Percentiles rank a stretch among this genome's conserved stretches.
Conservation (phyloP, 2,329 filamentous ascomycete genomes). For the Epichloe sylvatica region DNA sequence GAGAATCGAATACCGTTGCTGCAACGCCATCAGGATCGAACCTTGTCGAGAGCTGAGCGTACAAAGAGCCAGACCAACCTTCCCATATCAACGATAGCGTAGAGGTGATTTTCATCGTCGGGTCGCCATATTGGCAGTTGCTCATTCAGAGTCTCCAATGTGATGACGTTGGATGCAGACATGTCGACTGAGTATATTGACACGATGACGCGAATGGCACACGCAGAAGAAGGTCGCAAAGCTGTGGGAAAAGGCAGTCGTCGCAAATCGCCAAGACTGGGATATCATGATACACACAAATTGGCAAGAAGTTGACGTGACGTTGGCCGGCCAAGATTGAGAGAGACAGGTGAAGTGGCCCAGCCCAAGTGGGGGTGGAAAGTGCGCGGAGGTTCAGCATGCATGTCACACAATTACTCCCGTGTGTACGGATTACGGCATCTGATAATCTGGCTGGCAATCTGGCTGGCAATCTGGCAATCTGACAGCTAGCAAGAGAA, state of each 20-base stretch:
- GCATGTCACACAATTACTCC: no score
- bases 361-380: constrained; percentile 1
- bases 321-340: constrained; percentile 1
- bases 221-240: not conserved
- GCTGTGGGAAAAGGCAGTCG: not conserved
- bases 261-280: not conserved
- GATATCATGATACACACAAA: not conserved
- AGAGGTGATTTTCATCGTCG: constrained; percentile 33
- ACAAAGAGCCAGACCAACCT: constrained; percentile 25
- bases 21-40: not conserved
- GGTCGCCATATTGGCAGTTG: constrained; percentile 36
- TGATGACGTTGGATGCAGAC: constrained; percentile 29
- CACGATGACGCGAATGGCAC: not conserved
- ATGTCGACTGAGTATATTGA: constrained; percentile 10
- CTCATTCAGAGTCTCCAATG: constrained; percentile 35
- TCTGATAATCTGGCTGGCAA: no score
- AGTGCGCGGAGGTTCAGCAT: not conserved
- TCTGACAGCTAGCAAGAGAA: no score
- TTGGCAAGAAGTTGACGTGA: not conserved
- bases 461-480: no score
- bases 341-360: not conserved
- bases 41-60: not conserved
- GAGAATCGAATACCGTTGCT: constrained; percentile 92
- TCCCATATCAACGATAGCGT: constrained; percentile 47
- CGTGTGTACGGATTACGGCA: no score